Conservation (phyloP, 768 basidiomycete genomes). For the Trametes maxima region DNA sequence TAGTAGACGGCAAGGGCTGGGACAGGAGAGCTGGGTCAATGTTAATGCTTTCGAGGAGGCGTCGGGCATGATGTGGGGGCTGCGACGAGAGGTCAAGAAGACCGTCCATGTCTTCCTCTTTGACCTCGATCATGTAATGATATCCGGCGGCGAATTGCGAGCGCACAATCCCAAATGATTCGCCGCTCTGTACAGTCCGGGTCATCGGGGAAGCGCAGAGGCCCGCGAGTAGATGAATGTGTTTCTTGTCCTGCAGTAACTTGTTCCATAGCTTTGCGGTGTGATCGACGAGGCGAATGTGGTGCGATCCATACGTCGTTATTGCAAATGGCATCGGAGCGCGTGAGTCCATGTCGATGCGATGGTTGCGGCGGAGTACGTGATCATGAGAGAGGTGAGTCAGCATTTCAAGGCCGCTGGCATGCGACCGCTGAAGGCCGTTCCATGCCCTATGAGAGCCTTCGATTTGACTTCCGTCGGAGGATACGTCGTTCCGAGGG, state of each 20-base stretch:
- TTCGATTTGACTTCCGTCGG: conserved; percentile 35
- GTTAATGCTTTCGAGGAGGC: too few relatives aligned
- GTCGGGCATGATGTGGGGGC: too few relatives aligned
- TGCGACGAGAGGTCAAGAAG: too few relatives aligned
- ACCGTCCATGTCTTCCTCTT: too few relatives aligned
- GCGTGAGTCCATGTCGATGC: too few relatives aligned
- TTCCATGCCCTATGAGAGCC: conserved; percentile 36
- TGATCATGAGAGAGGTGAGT: too few relatives aligned
- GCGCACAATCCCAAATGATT: conserved; percentile 16
- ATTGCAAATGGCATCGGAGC: too few relatives aligned
- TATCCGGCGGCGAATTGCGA: background rate
- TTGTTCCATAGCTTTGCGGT: conserved; percentile 25
- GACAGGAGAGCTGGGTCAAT: too few relatives aligned
- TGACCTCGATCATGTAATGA: too few relatives aligned
- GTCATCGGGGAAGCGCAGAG: conserved; percentile 3
- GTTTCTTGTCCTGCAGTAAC: background rate
- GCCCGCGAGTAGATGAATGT: background rate
- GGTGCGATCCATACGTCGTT: conserved; percentile 30
- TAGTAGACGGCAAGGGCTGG: too few relatives aligned
- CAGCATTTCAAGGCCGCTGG: conserved; percentile 31
- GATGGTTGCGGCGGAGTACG: conserved; percentile 28
- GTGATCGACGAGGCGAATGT: conserved; percentile 26
- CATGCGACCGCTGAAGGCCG: conserved; percentile 20
- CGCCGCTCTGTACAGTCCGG: conserved; percentile 2
- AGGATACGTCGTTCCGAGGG: conserved; percentile 23